A percentile compares a stretch with the other conserved stretches of the same genome.
phyloP scores from a whole-genome alignment of 2,329 filamentous ascomycete species.

The Aspergillus intermedius region DNA sequence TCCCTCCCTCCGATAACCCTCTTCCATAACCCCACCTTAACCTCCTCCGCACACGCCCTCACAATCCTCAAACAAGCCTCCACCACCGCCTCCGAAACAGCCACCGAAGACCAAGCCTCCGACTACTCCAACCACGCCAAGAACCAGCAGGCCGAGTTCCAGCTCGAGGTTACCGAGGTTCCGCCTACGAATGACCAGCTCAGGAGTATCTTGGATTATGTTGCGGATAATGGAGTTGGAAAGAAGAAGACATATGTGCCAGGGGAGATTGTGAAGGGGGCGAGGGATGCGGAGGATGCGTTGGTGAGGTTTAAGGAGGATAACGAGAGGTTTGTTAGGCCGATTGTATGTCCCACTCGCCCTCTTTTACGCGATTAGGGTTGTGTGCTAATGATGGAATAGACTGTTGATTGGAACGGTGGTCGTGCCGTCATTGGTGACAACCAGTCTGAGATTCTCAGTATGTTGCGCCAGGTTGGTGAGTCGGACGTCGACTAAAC shows the following conservation, averaged over 20 bases:
- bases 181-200: conserved; percentile 77
- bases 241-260: conserved; percentile 47
- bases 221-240: conserved; percentile 51
- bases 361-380: conserved; percentile 1
- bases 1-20: conserved; percentile 86
- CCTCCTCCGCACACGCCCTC: conserved; percentile 66
- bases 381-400: conserved; percentile 3
- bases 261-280: conserved; percentile 67
- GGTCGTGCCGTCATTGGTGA: conserved; percentile 72
- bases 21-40: conserved; percentile 77
- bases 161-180: conserved; percentile 76
- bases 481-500: conserved; percentile 15
- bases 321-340: conserved; percentile 61
- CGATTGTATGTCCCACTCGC: conserved; percentile 55
- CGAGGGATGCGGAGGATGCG: conserved; percentile 68
- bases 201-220: conserved; percentile 73
- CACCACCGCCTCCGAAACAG: conserved; percentile 58
- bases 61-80: conserved; percentile 75
- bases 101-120: conserved; percentile 69
- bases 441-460: conserved; percentile 82
- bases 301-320: conserved; percentile 69
- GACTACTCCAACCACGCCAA: conserved; percentile 57
- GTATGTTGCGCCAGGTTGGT: conserved; percentile 57
- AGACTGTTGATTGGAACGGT: conserved; percentile 85
- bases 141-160: conserved; percentile 63